A percentile compares a stretch with the other conserved stretches of the same genome.
Evolutionary conservation across 352 stramenopile species (phyloP).

Genomic region (Pythium biforme): DNA sequence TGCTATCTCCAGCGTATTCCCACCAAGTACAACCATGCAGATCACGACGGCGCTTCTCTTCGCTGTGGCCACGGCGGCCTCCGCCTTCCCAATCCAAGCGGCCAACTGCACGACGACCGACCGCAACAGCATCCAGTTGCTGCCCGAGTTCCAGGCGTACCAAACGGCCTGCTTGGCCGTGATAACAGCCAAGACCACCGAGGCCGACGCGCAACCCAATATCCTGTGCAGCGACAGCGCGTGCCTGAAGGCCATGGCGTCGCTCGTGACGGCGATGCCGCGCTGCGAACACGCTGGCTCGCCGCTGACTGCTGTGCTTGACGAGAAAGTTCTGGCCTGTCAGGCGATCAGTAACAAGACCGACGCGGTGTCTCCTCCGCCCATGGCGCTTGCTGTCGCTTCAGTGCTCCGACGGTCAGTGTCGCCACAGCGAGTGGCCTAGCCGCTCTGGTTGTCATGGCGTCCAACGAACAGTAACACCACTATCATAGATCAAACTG

Average conservation of each 20-base stretch:
- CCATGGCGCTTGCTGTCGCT: no score
- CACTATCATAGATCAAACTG: no score
- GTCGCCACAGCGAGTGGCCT: no score
- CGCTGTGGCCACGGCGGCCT: neutral
- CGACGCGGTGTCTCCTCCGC: no score
- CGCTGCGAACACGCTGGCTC: neutral
- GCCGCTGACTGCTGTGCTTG: neutral
- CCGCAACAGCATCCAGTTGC: neutral
- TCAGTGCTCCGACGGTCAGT: no score
- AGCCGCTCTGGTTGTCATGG: no score
- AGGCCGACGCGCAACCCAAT: neutral
- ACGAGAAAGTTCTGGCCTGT: neutral
- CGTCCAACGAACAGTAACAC: no score
- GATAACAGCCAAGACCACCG: neutral
- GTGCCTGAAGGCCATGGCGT: neutral
- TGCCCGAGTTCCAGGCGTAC: neutral
- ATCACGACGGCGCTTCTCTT: neutral
- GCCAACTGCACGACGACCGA: neutral
- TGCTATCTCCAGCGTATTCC: neutral
- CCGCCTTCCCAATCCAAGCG: neutral
- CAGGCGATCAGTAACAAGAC: neutral
- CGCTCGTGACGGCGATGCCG: neutral
- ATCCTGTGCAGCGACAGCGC: neutral
- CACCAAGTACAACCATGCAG: neutral
- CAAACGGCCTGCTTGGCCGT: neutral